Evolutionary conservation across 345 rosid species (phyloP).

Genomic region (Chamaenerion angustifolium): DNA sequence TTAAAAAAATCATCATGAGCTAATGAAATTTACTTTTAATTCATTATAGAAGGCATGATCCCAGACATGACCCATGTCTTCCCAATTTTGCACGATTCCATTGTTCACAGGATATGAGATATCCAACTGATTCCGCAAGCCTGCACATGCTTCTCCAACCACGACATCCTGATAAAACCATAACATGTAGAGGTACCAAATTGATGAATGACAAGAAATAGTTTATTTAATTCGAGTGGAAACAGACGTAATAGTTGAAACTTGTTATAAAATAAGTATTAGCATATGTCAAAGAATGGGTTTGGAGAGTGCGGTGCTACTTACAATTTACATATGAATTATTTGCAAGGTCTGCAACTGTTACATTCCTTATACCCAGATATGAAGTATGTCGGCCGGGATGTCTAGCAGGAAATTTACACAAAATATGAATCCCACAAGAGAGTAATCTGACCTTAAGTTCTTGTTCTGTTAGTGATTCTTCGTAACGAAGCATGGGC

Average conservation of each 20-base stretch:
- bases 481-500: conserved; percentile 86
- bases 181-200: neutral
- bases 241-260: no score
- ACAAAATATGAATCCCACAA: no score
- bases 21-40: conserved; percentile 38
- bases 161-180: conserved; percentile 52
- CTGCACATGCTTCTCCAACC: conserved; percentile 84
- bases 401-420: no score
- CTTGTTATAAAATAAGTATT: no score
- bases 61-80: conserved; percentile 97
- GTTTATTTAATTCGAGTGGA: no score
- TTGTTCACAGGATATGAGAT: conserved; percentile 89
- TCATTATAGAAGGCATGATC: conserved; percentile 80
- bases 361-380: no score
- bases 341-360: no score
- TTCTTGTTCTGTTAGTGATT: conserved; percentile 82
- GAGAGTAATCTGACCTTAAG: conserved; percentile 36
- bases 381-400: no score
- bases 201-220: no score
- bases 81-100: conserved; percentile 97
- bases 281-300: no score
- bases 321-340: no score
- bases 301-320: no score
- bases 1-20: conserved; percentile 5
- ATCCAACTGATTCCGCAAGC: conserved; percentile 82